Conservation (phyloP, 2,329 filamentous ascomycete genomes). For the Ophiostoma ips region DNA sequence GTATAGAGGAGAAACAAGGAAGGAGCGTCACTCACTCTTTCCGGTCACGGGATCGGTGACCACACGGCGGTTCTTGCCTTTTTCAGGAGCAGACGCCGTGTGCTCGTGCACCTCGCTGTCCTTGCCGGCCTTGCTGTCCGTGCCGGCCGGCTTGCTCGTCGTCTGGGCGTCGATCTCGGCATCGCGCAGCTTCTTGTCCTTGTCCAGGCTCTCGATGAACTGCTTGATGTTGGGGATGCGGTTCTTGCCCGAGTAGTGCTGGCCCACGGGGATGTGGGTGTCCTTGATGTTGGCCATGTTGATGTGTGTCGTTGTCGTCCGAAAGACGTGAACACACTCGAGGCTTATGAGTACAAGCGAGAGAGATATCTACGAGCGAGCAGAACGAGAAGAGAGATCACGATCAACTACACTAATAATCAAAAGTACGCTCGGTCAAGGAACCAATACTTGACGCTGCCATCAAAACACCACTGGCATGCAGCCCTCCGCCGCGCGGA, state of each 20-base stretch:
- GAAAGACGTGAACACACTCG: too few species aligned
- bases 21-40: conserved; percentile 24
- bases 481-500: too few species aligned
- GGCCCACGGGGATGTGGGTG: conserved; percentile 31
- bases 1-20: background rate
- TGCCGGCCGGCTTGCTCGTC: background rate
- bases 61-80: conserved; percentile 41
- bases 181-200: conserved; percentile 65
- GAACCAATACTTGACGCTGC: too few species aligned
- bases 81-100: conserved; percentile 26
- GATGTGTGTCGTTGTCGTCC: too few species aligned
- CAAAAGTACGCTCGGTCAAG: too few species aligned
- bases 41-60: conserved; percentile 87
- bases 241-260: conserved; percentile 72
- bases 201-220: conserved; percentile 67
- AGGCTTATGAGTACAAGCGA: background rate
- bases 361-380: background rate
- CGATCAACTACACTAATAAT: too few species aligned
- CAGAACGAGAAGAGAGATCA: background rate
- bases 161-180: conserved; percentile 46
- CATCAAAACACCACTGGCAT: too few species aligned
- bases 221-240: conserved; percentile 78
- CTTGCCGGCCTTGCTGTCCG: conserved; percentile 16
- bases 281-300: conserved; percentile 22
- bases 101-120: conserved; percentile 29